Base-by-base conservation (phyloP, 2,329 filamentous ascomycete genomes). In the Aspergillus nomiae region DNA sequence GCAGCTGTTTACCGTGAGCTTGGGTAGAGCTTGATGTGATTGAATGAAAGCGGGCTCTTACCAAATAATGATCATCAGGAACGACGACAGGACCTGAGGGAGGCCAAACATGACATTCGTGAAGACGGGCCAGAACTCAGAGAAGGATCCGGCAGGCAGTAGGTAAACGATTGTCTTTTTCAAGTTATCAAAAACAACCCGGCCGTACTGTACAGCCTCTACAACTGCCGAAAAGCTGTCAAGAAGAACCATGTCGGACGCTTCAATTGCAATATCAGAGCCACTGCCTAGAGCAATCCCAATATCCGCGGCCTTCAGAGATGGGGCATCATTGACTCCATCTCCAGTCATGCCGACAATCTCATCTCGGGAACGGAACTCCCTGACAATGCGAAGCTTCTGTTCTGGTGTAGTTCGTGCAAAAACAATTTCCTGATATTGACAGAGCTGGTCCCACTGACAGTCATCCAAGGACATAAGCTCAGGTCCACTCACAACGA, bases 131-230 rank as follows among this genome's bases (percentile, higher is more conserved):
- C 88, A 86, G 76, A 93, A 90, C 73, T 93, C 90, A 58, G 86
- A 87, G 74, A 91, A 92, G n/a, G 82, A 86, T 2, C 90, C 90
- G 0, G 90, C 90, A 0, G 90, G 90, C 0, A 92, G 82, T 2
- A 92, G 81, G 71, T 92, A 92, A n/a, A 87, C 86, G 64, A 92
- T 87, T 0, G 86, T 89, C 82, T 94, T 93, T 74, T 91, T 90
- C 57, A 93, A 78, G 69, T 93, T 93, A 74, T 92, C 89, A 43
- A 64, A 93, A n/a, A 92, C 89, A 7, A 91, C 86, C 16, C 90
- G 85, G 0, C 90, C 90, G 63, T 90, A 92, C 66, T 87, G 83
- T 2, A 93, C 86, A 0, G 90, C 91, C 71, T 90, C 86, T 6
- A 92, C 87, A 36, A 94, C 86, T 1, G 88, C 89, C 0, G 86